Evolutionary conservation across 2,329 filamentous ascomycete species (phyloP), one percentile per base, ranked within the genome.

Genomic region (Alternaria sp.): DNA sequence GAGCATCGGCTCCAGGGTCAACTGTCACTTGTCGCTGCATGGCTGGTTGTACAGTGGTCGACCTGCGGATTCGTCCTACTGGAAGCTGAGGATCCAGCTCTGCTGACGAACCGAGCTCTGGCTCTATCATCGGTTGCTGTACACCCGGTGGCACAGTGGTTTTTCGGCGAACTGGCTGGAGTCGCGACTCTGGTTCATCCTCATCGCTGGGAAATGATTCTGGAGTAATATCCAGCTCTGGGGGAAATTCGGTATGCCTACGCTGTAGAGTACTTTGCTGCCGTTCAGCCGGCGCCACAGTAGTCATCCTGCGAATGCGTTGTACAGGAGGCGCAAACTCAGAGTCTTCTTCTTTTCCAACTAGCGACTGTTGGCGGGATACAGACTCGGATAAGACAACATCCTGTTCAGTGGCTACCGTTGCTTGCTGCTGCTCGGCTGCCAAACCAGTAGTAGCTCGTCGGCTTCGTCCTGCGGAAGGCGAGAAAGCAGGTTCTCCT

Each of bases 171-270:
- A 38, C 14, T 2, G 34, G 34, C 9, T 14, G 14, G 16, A 38
- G 16, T 18, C 18, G 16, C 34, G 9, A 9, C 16, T 10, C 7
- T 8, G 34, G 7, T 16, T 38, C 34, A 38, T 38, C 34, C 7
- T 18, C 34, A n/a, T 38, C 34, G 7, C 34, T n/a, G 16, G 16
- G n/a, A 7, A 1, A 38, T n/a, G 3, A 1, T 9, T 38, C 34
- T 1, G 16, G 1, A 38, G 34, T 8, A 0, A n/a, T n/a, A 2
- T n/a, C 34, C 34, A 4, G 16, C 34, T 38, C 34, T 36, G 32
- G 1, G 0, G 0, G 14, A 7, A 38, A 14, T 7, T 8, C 14
- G 14, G 2, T 6, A n/a, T 9, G 16, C 7, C 14, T 14, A 3
- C 2, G 34, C 14, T 18, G 34, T 18, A 18, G 34, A 38, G 34